Conservation (phyloP, 2,329 filamentous ascomycete species). For the Calcarisporium arbuscula region DNA sequence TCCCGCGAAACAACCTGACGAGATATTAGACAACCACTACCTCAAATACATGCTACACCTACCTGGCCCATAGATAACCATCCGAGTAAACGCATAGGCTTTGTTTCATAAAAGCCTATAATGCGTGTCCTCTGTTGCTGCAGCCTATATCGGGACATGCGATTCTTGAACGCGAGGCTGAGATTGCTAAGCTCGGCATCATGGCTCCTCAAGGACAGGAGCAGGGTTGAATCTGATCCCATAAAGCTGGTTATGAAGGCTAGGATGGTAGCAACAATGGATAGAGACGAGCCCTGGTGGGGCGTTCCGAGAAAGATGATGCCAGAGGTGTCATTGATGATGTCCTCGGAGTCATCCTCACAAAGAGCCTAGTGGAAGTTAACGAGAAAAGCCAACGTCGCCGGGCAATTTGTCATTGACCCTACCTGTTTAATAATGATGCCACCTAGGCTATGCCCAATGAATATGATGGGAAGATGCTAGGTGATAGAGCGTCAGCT, state of each 20-base stretch:
- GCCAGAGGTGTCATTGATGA: slow-evolving; percentile 9
- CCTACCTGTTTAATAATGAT: slow-evolving; percentile 15
- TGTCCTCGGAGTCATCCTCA: slow-evolving; percentile 1
- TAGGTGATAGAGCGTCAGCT: no score
- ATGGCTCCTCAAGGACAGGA: slow-evolving; percentile 6
- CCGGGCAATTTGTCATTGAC: no score
- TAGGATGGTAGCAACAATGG: slow-evolving; percentile 3
- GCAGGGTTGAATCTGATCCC: slow-evolving; percentile 6
- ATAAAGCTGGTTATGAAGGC: slow-evolving; percentile 9
- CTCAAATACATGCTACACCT: slow-evolving; percentile 2
- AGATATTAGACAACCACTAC: not conserved
- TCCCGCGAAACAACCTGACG: slow-evolving; percentile 7
- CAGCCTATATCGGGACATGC: no score
- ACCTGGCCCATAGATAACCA: slow-evolving; percentile 11
- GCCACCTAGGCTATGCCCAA: slow-evolving; percentile 16
- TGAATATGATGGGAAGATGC: slow-evolving; percentile 16
- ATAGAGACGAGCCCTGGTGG: slow-evolving; percentile 9
- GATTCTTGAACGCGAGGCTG: no score
- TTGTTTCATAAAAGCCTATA: slow-evolving; percentile 13
- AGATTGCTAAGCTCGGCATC: slow-evolving; percentile 5
- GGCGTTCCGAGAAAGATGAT: slow-evolving; percentile 14
- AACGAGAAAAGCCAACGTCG: not conserved
- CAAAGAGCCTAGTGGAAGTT: no score
- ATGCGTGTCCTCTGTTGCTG: slow-evolving; percentile 6
- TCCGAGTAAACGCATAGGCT: slow-evolving; percentile 10